Base-by-base conservation (phyloP, 2,329 filamentous ascomycete species). In the Tympanopsis confertula region DNA sequence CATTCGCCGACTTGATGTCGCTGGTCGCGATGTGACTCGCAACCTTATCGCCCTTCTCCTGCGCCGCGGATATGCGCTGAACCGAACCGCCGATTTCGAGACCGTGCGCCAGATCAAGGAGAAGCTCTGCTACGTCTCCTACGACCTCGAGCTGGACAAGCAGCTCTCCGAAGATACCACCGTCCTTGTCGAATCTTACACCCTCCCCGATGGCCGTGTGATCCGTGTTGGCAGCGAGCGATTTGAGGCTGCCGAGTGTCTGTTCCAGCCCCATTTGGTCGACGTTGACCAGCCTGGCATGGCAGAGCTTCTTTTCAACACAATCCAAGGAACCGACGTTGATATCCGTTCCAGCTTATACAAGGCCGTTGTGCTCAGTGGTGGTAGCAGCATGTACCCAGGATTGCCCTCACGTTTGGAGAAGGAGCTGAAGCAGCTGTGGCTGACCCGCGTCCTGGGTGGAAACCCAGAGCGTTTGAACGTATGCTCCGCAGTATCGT, bases 61-160 rank as follows among this genome's bases (percentile, higher is more conserved):
- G 41, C 86, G 91, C 53, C 79, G 91, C 49, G 91, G 91, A 33
- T 98, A 98, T 61, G 87, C 91, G 24, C 78, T 98, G 44, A 98
- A 98, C 75, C 79, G 91, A 58, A 98, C 91, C 12, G 91, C 91
- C 56, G 91, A 98, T 60, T 98, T 98, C 61, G 91, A 98, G 64
- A 98, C 91, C 3, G 91, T 98, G 40, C 84, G 91, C 44, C 89
- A 96, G 61, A 96, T 98, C 69, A 98, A 98, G 68, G 91, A 98
- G 71, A 98, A 98, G 72, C 82, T 98, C 37, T 96, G 91, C 72
- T 98, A 98, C 59, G 89, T 98, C 40, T 95, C 88, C 12, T 98
- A 96, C 68, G 91, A 98, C 59, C 75, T 98, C 40, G 87, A 94
- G 62, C 71, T 98, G 39, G 91, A 98, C 69, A 88, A 96, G 66